Percentiles rank a stretch among this genome's conserved stretches.
phyloP scores from a whole-genome alignment of 768 basidiomycete species.

The Grammothele lineata region DNA sequence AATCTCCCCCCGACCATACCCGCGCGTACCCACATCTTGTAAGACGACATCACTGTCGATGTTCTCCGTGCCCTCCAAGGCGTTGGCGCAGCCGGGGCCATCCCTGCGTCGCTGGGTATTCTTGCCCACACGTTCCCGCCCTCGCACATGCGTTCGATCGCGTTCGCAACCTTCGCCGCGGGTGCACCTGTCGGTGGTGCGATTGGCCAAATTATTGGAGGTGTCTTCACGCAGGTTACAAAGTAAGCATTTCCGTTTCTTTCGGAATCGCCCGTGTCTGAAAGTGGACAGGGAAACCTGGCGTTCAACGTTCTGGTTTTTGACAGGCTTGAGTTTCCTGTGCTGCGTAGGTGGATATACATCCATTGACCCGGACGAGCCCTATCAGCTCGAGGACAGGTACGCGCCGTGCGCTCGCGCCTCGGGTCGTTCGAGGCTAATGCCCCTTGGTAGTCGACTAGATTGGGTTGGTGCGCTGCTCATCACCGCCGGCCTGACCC shows the following conservation, averaged over 20 bases:
- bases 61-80: conserved; percentile 78
- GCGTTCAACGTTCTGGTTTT: conserved; percentile 63
- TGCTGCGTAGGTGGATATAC: conserved; percentile 50
- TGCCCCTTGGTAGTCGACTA: conserved; percentile 37
- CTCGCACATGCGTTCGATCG: conserved; percentile 61
- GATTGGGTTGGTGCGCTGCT: conserved; percentile 78
- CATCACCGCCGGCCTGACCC: conserved; percentile 58
- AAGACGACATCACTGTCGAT: conserved; percentile 58
- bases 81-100: conserved; percentile 69
- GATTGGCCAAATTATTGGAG: conserved; percentile 66
- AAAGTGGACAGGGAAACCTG: conserved; percentile 40
- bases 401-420: no score
- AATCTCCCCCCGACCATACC: neutral
- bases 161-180: conserved; percentile 81
- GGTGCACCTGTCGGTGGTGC: conserved; percentile 82
- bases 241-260: conserved; percentile 22
- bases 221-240: conserved; percentile 58
- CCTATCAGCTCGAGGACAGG: conserved; percentile 26
- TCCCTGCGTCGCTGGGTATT: conserved; percentile 76
- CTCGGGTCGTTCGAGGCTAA: no score
- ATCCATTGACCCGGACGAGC: conserved; percentile 55
- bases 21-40: neutral
- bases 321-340: conserved; percentile 51
- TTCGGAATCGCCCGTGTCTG: neutral
- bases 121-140: conserved; percentile 75